A percentile compares a stretch with the other conserved stretches of the same genome.
These are phyloP conservation scores for Pluteus cervinus DNA, from an alignment of 768 basidiomycete species.

Conservation along the genomic window DNA sequence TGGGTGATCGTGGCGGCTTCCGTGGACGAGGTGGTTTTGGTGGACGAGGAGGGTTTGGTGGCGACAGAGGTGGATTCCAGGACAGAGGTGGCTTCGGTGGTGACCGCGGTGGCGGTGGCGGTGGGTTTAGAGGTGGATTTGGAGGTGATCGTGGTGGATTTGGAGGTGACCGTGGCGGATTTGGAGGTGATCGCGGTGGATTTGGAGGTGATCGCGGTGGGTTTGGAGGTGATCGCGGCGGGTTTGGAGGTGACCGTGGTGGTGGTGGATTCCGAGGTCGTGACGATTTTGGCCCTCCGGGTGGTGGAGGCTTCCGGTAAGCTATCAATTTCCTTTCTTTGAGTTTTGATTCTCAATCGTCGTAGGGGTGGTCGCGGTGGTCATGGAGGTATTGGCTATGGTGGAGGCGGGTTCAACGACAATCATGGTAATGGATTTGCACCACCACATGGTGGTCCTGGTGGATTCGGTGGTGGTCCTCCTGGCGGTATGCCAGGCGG, in stretches of 20 bases:
- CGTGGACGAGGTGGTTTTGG: conserved; percentile 33
- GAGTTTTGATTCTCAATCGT: conserved; percentile 10
- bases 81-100: conserved; percentile 34
- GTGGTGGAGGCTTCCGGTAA: conserved; percentile 50
- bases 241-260: conserved; percentile 32
- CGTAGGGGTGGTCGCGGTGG: conserved; percentile 59
- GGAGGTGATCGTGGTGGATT: conserved; percentile 24
- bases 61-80: conserved; percentile 40
- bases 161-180: conserved; percentile 30
- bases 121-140: conserved; percentile 27
- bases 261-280: conserved; percentile 36
- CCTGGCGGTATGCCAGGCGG: conserved; percentile 33
- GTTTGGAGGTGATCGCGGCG: conserved; percentile 32
- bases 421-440: conserved; percentile 46
- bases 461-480: conserved; percentile 25
- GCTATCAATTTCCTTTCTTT: conserved; percentile 1
- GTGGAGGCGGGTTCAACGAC: conserved; percentile 53
- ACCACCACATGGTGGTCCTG: conserved; percentile 40
- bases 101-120: conserved; percentile 27
- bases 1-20: conserved; percentile 29
- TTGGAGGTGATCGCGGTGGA: conserved; percentile 39
- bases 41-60: conserved; percentile 35
- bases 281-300: too few relatives aligned
- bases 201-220: conserved; percentile 34
- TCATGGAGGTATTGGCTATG: conserved; percentile 70